These are phyloP conservation scores for Toxicodendron radicans DNA, from an alignment of 345 rosid genomes.

Conservation along the genomic window DNA sequence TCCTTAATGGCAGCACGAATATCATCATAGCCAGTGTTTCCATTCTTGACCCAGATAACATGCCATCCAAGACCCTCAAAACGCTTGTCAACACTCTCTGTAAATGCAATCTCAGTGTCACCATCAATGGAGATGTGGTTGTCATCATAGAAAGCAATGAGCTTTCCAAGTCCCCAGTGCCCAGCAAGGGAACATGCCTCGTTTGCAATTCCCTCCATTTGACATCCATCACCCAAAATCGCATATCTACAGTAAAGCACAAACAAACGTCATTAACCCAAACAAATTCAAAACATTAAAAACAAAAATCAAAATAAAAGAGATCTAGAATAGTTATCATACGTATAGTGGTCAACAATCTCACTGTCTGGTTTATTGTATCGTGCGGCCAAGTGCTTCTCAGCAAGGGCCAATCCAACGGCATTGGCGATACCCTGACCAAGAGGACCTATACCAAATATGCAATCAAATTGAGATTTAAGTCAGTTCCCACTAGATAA, in stretches of 20 bases:
- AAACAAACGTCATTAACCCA: not conserved
- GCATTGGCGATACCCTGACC: constrained; percentile 95
- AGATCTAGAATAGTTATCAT: constrained; percentile 10
- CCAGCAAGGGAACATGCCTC: constrained; percentile 95
- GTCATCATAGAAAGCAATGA: constrained; percentile 97
- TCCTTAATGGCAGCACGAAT: constrained; percentile 98
- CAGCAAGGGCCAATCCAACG: constrained; percentile 92
- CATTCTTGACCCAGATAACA: constrained; percentile 99
- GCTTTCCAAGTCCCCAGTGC: constrained; percentile 99
- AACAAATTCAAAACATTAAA: constrained; percentile 1
- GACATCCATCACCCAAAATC: constrained; percentile 95
- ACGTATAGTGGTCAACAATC: constrained; percentile 93
- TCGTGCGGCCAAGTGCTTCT: constrained; percentile 92
- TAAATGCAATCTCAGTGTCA: constrained; percentile 95
- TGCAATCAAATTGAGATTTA: not conserved
- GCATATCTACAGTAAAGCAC: constrained; percentile 45
- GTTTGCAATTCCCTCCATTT: constrained; percentile 95
- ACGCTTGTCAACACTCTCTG: constrained; percentile 79
- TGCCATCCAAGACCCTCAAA: constrained; percentile 99
- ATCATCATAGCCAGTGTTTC: constrained; percentile 97
- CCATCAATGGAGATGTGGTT: constrained; percentile 99
- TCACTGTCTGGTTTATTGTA: constrained; percentile 80
- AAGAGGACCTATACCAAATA: constrained; percentile 67
- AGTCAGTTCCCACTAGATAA: too few species aligned
- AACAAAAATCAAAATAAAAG: not conserved